These are phyloP conservation scores for Hirsutella minnesotensis DNA, from an alignment of 2,329 filamentous ascomycete genomes.

Conservation along the genomic window DNA sequence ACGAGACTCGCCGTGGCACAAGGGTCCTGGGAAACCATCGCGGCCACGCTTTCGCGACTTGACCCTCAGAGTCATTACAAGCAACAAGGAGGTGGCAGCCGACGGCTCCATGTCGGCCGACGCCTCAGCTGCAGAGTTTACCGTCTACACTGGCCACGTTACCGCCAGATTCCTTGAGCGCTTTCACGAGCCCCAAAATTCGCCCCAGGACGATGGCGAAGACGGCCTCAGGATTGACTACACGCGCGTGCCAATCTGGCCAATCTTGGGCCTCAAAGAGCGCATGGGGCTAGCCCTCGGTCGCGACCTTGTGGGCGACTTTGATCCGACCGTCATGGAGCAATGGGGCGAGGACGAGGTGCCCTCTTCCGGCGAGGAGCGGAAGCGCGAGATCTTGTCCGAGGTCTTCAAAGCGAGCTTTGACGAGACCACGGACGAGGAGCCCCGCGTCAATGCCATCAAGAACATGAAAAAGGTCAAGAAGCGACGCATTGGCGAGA, in stretches of 20 bases:
- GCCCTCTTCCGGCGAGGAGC: conserved; percentile 13
- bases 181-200: conserved; percentile 35
- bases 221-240: conserved; percentile 32
- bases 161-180: conserved; percentile 35
- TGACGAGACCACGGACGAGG: conserved; percentile 24
- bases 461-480: conserved; percentile 14
- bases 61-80: conserved; percentile 37
- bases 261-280: conserved; percentile 41
- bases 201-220: conserved; percentile 15
- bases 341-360: conserved; percentile 27
- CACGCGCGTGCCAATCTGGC: conserved; percentile 39
- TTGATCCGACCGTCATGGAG: conserved; percentile 28
- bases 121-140: too few relatives aligned
- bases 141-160: conserved; percentile 40
- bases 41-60: conserved; percentile 31
- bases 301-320: conserved; percentile 32
- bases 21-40: conserved; percentile 8
- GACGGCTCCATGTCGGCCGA: too few relatives aligned
- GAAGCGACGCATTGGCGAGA: conserved; percentile 16
- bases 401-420: conserved; percentile 29
- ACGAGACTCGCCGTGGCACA: conserved; percentile 15
- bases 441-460: conserved; percentile 12
- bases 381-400: conserved; percentile 22
- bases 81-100: conserved; percentile 34
- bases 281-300: conserved; percentile 42